Conservation (phyloP, 495 filamentous ascomycete species). For the Penicillium atrosanguineum region DNA sequence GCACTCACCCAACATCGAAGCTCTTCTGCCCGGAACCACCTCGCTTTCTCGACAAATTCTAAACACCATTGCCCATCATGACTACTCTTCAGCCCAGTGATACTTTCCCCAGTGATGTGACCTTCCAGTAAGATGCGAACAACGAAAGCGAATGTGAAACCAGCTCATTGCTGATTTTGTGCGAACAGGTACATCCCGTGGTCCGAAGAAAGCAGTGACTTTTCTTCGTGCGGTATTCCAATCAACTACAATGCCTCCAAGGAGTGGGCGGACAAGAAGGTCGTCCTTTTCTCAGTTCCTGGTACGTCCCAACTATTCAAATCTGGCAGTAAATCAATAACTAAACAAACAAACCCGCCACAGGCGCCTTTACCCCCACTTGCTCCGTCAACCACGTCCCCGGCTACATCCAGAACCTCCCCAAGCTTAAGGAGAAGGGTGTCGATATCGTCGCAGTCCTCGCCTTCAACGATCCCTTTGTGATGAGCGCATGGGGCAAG, state of each 20-base stretch:
- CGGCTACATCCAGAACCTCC: constrained; percentile 74
- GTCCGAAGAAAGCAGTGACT: constrained; percentile 57
- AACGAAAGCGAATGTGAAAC: too few relatives aligned
- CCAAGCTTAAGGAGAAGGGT: constrained; percentile 71
- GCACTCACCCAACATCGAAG: too few relatives aligned
- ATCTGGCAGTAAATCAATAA: not conserved
- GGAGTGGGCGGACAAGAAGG: constrained; percentile 84
- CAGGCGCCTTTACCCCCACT: constrained; percentile 88
- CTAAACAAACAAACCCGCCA: not conserved
- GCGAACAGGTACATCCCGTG: constrained; percentile 63
- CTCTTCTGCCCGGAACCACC: too few relatives aligned
- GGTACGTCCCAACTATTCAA: constrained; percentile 39
- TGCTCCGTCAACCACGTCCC: constrained; percentile 84
- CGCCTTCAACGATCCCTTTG: constrained; percentile 83
- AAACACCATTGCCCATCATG: too few relatives aligned
- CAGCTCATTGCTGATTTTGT: too few relatives aligned
- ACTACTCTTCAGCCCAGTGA: too few relatives aligned
- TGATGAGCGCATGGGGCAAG: constrained; percentile 95
- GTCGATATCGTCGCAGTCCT: constrained; percentile 81
- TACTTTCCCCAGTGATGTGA: too few relatives aligned
- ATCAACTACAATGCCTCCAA: constrained; percentile 77
- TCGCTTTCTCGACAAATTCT: too few relatives aligned
- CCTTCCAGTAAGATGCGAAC: too few relatives aligned
- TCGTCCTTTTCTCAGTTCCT: constrained; percentile 84
- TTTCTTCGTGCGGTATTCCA: constrained; percentile 73